Conservation (phyloP, 805 yeast genomes). For the Brettanomyces custersianus region DNA sequence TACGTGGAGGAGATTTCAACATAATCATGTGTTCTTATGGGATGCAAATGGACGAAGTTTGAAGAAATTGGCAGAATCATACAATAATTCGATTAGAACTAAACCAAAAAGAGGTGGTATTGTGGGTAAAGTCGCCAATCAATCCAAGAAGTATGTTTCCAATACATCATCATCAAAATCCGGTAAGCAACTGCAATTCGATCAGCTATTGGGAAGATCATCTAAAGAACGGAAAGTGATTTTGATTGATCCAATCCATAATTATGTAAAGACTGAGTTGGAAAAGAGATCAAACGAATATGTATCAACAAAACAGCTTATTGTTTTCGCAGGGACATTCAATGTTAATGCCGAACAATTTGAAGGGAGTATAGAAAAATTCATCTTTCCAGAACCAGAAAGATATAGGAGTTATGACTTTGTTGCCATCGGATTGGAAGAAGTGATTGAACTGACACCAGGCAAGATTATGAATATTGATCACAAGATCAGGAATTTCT, state of each 20-base stretch:
- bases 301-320: slow-evolving; percentile 28
- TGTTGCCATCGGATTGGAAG: slow-evolving; percentile 80
- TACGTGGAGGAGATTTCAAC: slow-evolving; percentile 19
- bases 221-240: slow-evolving; percentile 36
- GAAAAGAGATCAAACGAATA: slow-evolving; percentile 31
- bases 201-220: slow-evolving; percentile 40
- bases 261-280: slow-evolving; percentile 36
- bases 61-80: slow-evolving; percentile 30
- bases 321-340: slow-evolving; percentile 40
- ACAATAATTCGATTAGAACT: slow-evolving; percentile 27
- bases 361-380: slow-evolving; percentile 29
- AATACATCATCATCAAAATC: slow-evolving; percentile 8
- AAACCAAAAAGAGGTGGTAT: slow-evolving; percentile 36
- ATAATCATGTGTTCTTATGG: slow-evolving; percentile 38
- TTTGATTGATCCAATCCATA: slow-evolving; percentile 46
- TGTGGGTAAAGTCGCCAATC: slow-evolving; percentile 34
- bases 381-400: slow-evolving; percentile 36
- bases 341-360: slow-evolving; percentile 45
- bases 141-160: slow-evolving; percentile 24
- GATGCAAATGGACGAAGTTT: slow-evolving; percentile 34
- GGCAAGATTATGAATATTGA: slow-evolving; percentile 80
- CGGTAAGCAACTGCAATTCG: slow-evolving; percentile 23
- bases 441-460: slow-evolving; percentile 74
- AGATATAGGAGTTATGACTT: slow-evolving; percentile 48
- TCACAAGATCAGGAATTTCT: slow-evolving; percentile 43